Conservation (phyloP, 2,329 filamentous ascomycete species). For the Huntiella savannae region DNA sequence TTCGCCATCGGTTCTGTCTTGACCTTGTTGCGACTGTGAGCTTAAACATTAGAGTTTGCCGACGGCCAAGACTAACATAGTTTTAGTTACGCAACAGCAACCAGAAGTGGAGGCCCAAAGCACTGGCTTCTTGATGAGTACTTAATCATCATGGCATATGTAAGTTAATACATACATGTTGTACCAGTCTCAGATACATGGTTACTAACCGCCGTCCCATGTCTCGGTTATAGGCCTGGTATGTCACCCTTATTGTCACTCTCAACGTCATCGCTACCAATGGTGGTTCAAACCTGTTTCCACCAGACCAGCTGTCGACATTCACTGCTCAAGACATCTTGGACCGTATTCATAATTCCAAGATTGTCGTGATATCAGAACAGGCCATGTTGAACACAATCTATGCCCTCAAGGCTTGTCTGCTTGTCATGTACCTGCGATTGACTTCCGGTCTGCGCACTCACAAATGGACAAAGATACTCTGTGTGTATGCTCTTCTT, state of each 20-base stretch:
- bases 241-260: slow-evolving; percentile 23
- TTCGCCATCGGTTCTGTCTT: slow-evolving; percentile 8
- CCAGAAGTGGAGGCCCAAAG: slow-evolving; percentile 8
- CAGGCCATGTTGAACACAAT: slow-evolving; percentile 41
- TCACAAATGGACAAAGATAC: slow-evolving; percentile 27
- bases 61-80: not conserved
- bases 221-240: slow-evolving; percentile 15
- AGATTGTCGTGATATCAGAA: slow-evolving; percentile 43
- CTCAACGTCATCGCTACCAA: slow-evolving; percentile 5
- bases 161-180: slow-evolving; percentile 2
- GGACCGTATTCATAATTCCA: slow-evolving; percentile 32
- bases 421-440: slow-evolving; percentile 30
- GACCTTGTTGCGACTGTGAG: slow-evolving; percentile 9
- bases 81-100: slow-evolving; percentile 8
- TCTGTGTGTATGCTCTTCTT: slow-evolving; percentile 27
- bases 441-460: slow-evolving; percentile 26
- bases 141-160: slow-evolving; percentile 8
- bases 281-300: slow-evolving; percentile 10
- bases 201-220: not conserved
- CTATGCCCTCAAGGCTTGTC: slow-evolving; percentile 36
- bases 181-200: not conserved
- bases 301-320: slow-evolving; percentile 7
- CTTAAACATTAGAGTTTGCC: not conserved
- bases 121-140: slow-evolving; percentile 11
- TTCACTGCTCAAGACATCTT: slow-evolving; percentile 15